Evolutionary conservation across 1,284 basidiomycete genomes (phyloP).

Genomic region (Heterobasidion occidentale): DNA sequence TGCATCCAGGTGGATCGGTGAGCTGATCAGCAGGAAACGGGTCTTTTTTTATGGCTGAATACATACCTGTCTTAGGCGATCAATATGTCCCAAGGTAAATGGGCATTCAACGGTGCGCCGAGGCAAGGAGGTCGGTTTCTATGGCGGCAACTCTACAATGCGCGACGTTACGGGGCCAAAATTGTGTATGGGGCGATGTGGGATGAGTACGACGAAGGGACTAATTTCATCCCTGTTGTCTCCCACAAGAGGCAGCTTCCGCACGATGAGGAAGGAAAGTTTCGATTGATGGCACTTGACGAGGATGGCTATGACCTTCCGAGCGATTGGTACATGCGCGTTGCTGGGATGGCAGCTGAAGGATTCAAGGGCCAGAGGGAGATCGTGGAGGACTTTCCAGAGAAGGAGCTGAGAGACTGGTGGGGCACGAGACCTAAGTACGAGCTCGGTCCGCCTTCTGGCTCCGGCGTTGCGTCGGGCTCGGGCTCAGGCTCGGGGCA

Average conservation of each 20-base stretch:
- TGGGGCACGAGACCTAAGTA: slow-evolving; percentile 56
- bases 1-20: slow-evolving; percentile 70
- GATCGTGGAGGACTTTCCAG: slow-evolving; percentile 56
- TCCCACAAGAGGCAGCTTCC: slow-evolving; percentile 50
- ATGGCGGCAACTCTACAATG: slow-evolving; percentile 69
- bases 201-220: slow-evolving; percentile 84
- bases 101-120: slow-evolving; percentile 58
- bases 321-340: slow-evolving; percentile 76
- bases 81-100: slow-evolving; percentile 60
- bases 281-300: slow-evolving; percentile 62
- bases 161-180: slow-evolving; percentile 49
- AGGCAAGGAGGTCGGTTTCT: slow-evolving; percentile 65
- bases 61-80: slow-evolving; percentile 36
- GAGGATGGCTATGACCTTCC: slow-evolving; percentile 66
- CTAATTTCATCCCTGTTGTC: slow-evolving; percentile 64
- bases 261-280: slow-evolving; percentile 42
- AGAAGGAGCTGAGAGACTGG: slow-evolving; percentile 67
- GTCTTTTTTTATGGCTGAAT: neutral
- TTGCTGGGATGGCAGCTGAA: slow-evolving; percentile 65
- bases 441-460: slow-evolving; percentile 25
- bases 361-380: slow-evolving; percentile 52
- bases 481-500: slow-evolving; percentile 14
- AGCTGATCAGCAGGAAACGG: slow-evolving; percentile 18
- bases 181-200: slow-evolving; percentile 76
- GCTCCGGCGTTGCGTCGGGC: slow-evolving; percentile 19